Evolutionary conservation across 176 grass and related monocot species (phyloP).

Genomic region (Areca catechu): DNA sequence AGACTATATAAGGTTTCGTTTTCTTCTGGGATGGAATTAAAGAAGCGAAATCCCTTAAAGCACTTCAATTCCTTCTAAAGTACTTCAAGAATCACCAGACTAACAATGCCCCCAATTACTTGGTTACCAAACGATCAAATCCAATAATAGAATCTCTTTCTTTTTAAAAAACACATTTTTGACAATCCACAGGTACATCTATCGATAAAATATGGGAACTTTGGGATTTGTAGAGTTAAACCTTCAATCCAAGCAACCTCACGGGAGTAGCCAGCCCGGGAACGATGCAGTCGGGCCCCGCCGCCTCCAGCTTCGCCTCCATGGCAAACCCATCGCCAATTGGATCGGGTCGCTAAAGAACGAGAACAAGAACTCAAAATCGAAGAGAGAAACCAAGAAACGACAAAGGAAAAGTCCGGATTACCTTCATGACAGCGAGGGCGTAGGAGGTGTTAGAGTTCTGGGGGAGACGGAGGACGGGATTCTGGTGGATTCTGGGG

Average conservation of each 20-base stretch:
- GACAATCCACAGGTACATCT: too few relatives aligned
- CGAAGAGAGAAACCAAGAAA: not conserved
- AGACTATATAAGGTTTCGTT: too few relatives aligned
- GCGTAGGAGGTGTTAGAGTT: slow-evolving; percentile 60
- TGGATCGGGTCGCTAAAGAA: slow-evolving; percentile 77
- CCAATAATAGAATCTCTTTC: too few relatives aligned
- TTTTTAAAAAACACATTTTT: too few relatives aligned
- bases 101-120: not conserved
- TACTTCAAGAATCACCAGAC: not conserved
- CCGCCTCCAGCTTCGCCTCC: slow-evolving; percentile 83
- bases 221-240: slow-evolving; percentile 10
- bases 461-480: slow-evolving; percentile 54
- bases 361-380: slow-evolving; percentile 6
- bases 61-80: too few relatives aligned
- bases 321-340: slow-evolving; percentile 73
- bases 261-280: slow-evolving; percentile 73
- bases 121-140: too few relatives aligned
- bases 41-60: too few relatives aligned
- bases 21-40: too few relatives aligned
- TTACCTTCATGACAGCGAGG: slow-evolving; percentile 90
- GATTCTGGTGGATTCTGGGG: slow-evolving; percentile 71
- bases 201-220: not conserved
- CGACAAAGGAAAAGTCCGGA: not conserved
- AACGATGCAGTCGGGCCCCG: slow-evolving; percentile 88
- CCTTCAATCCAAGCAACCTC: slow-evolving; percentile 85